Evolutionary conservation across 75 land plant genomes (phyloP), one percentile per base, ranked within the genome.

Genomic region (Chamaecyparis obtusa): DNA sequence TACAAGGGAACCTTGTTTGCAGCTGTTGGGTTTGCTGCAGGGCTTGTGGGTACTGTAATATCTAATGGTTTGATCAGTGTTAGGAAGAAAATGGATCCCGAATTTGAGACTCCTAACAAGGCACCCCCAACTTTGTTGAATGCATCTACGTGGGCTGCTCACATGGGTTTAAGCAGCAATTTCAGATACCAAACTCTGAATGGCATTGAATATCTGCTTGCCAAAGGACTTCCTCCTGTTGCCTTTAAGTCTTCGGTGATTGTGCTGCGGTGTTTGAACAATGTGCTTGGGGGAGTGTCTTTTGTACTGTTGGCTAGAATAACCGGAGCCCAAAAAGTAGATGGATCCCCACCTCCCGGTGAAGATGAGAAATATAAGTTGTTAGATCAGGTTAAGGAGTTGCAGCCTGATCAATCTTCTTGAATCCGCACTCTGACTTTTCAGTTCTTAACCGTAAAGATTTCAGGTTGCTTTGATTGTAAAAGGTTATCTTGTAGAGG

Each of bases 161-260:
- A 97, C 84, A 94, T 97, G 99, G 99, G 99, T 3, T 19, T 97
- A 7, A 97, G 97, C 89, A 95, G 97, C 81, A 97, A 97, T 82
- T 85, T 96, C 30, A 90, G 99, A 78, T 97, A 97, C 87, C 99
- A 97, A 90, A 89, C 96, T 49, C 43, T 97, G 87, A 97, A 97
- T 89, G 99, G 99, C 16, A 55, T 96, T 32, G 99, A 97, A 84
- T 97, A 90, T 81, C 6, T 94, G 85, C 86, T 97, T 48, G 95
- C 91, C 13, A 92, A 89, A 83, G 87, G 78, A 46, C 69, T 95
- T 33, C 94, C 94, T 48, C 92, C 95, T 6, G 14, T 94, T 51
- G 91, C 76, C 7, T 97, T 97, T 85, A 95, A 95, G 91, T 71
- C 88, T 24, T 90, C 95, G 9, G 98, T 97, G 43, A 85, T 97